phyloP scores from a whole-genome alignment of 1,284 basidiomycete genomes.

The Paramarasmius palmivorus region DNA sequence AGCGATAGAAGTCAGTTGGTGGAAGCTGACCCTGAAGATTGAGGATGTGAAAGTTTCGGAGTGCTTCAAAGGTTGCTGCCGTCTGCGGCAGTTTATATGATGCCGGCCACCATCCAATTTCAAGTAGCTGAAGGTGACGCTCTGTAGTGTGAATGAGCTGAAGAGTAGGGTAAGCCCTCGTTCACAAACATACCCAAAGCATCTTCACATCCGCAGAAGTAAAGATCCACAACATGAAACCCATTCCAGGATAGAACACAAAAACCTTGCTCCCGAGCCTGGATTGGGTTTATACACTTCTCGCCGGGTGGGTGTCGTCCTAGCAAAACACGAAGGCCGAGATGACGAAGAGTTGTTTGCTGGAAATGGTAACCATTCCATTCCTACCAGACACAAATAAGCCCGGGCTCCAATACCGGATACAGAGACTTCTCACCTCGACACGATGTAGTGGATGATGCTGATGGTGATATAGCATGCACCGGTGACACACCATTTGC shows the following conservation, averaged over 20 bases:
- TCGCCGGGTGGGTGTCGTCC: too few species aligned
- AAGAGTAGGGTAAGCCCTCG: not conserved
- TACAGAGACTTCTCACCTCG: too few species aligned
- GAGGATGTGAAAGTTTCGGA: slow-evolving; percentile 16
- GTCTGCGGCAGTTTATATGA: slow-evolving; percentile 8
- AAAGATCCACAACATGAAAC: slow-evolving; percentile 7
- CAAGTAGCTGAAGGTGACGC: not conserved
- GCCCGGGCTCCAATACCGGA: too few species aligned
- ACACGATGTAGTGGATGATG: too few species aligned
- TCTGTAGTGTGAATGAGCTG: not conserved
- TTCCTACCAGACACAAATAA: too few species aligned
- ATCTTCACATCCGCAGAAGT: slow-evolving; percentile 10
- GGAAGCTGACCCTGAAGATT: slow-evolving; percentile 12
- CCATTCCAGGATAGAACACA: slow-evolving; percentile 8
- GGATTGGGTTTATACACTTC: too few species aligned
- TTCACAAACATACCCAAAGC: not conserved
- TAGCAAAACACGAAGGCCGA: too few species aligned
- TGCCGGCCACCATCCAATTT: slow-evolving; percentile 2
- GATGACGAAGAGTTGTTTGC: too few species aligned
- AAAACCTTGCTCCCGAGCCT: not conserved
- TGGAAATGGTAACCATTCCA: too few species aligned
- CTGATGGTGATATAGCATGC: too few species aligned
- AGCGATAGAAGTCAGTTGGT: slow-evolving; percentile 16
- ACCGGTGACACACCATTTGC: too few species aligned
- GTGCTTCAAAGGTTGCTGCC: slow-evolving; percentile 8